Percentiles rank a stretch among this genome's conserved stretches.
Evolutionary conservation across 2,329 filamentous ascomycete genomes (phyloP).

Genomic region (Decorospora gaudefroyi): DNA sequence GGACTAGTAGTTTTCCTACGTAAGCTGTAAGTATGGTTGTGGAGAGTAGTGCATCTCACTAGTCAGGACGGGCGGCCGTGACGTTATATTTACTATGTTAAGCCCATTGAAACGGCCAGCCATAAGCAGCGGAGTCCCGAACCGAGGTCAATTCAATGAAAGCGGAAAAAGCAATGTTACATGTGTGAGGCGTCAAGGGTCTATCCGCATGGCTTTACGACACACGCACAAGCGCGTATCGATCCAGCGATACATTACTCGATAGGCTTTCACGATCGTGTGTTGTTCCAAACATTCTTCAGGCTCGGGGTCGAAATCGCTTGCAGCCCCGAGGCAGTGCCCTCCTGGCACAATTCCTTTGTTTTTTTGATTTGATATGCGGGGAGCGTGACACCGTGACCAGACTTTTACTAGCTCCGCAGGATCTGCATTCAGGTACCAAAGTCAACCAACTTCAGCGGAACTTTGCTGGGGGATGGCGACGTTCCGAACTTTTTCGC

Average conservation of each 20-base stretch:
- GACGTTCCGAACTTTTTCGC: no score
- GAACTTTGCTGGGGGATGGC: no score
- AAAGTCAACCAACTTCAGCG: neutral
- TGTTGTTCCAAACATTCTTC: slow-evolving; percentile 1
- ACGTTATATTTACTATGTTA: slow-evolving; percentile 13
- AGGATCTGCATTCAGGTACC: neutral
- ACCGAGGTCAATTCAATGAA: slow-evolving; percentile 5
- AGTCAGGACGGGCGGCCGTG: slow-evolving; percentile 1
- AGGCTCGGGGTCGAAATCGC: neutral
- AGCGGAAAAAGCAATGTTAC: neutral
- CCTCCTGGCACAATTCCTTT: no score
- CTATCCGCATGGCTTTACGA: slow-evolving; percentile 2
- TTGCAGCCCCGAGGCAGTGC: neutral
- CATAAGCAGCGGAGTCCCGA: slow-evolving; percentile 1
- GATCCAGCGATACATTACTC: slow-evolving; percentile 1
- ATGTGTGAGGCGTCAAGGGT: slow-evolving; percentile 6
- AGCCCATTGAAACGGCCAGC: neutral
- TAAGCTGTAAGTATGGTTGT: no score
- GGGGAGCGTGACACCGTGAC: no score
- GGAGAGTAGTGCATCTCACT: neutral
- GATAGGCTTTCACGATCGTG: slow-evolving; percentile 2
- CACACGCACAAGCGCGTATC: slow-evolving; percentile 1
- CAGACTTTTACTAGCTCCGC: neutral
- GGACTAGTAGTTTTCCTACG: no score
- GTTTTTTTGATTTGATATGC: no score